phyloP scores from a whole-genome alignment of 306 rosid genomes.

The Acacia melanoxylon region DNA sequence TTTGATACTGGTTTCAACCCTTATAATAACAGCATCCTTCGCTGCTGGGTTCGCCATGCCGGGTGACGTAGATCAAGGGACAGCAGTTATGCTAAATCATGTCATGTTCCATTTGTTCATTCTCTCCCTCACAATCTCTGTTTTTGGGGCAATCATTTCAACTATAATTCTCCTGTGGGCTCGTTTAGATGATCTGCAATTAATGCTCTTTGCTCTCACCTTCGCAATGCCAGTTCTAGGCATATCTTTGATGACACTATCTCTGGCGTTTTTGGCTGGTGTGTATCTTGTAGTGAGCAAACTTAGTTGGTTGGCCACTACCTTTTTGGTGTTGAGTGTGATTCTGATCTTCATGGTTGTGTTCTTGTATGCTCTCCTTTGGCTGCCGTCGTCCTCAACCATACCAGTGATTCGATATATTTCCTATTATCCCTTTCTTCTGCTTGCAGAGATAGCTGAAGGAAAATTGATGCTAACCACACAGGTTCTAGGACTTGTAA shows the following conservation, averaged over 20 bases:
- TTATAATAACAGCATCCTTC: slow-evolving; percentile 36
- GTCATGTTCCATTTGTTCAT: slow-evolving; percentile 21
- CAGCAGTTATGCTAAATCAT: slow-evolving; percentile 6
- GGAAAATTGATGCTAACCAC: neutral
- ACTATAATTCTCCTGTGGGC: slow-evolving; percentile 42
- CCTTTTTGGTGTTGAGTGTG: neutral
- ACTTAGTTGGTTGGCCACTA: slow-evolving; percentile 25
- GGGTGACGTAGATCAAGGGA: slow-evolving; percentile 9
- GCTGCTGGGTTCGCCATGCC: slow-evolving; percentile 39
- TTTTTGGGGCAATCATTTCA: slow-evolving; percentile 28
- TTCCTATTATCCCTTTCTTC: slow-evolving; percentile 19
- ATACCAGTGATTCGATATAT: neutral
- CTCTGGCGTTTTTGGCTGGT: slow-evolving; percentile 43
- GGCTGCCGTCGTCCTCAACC: slow-evolving; percentile 13
- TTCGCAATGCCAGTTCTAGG: slow-evolving; percentile 34
- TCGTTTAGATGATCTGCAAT: slow-evolving; percentile 9
- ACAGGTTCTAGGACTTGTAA: neutral
- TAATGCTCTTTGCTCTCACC: neutral
- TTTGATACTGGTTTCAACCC: slow-evolving; percentile 28
- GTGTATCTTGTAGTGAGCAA: slow-evolving; percentile 31
- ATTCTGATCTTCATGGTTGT: neutral
- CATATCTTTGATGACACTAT: slow-evolving; percentile 26
- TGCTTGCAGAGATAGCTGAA: neutral
- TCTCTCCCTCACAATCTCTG: slow-evolving; percentile 34
- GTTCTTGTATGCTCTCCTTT: neutral